These are phyloP conservation scores for Neofusicoccum kwambonambiense DNA, from an alignment of 2,329 filamentous ascomycete species.

Conservation along the genomic window DNA sequence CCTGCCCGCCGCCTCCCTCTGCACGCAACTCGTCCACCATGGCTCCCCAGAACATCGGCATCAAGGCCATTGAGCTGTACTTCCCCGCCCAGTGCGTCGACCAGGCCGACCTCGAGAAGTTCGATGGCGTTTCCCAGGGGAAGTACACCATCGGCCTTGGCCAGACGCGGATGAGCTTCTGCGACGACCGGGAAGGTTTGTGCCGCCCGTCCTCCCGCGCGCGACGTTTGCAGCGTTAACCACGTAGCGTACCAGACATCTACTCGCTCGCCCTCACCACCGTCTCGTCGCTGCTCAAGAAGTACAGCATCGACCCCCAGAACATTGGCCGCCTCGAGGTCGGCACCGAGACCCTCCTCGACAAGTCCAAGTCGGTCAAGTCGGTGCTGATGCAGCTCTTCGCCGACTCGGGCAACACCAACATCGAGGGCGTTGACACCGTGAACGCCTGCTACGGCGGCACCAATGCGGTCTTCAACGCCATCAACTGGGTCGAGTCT, in stretches of 20 bases:
- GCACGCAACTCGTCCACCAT: constrained; percentile 27
- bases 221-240: not conserved
- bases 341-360: constrained; percentile 54
- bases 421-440: constrained; percentile 54
- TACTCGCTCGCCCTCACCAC: constrained; percentile 54
- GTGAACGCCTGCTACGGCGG: constrained; percentile 56
- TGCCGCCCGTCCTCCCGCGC: constrained; percentile 3
- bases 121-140: constrained; percentile 52
- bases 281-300: constrained; percentile 52
- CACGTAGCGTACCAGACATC: constrained; percentile 42
- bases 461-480: constrained; percentile 56
- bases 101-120: constrained; percentile 54
- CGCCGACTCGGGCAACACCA: constrained; percentile 51
- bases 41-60: constrained; percentile 52
- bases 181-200: constrained; percentile 53
- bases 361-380: constrained; percentile 58
- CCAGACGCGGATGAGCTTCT: constrained; percentile 57
- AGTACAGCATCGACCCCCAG: constrained; percentile 53
- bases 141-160: constrained; percentile 57
- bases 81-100: constrained; percentile 56
- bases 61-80: constrained; percentile 57
- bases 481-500: constrained; percentile 55
- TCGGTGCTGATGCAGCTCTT: constrained; percentile 56
- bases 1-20: constrained; percentile 24
- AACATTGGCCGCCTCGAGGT: constrained; percentile 54